These are phyloP conservation scores for Penicillium goetzii DNA, from an alignment of 495 filamentous ascomycete species.

Conservation along the genomic window DNA sequence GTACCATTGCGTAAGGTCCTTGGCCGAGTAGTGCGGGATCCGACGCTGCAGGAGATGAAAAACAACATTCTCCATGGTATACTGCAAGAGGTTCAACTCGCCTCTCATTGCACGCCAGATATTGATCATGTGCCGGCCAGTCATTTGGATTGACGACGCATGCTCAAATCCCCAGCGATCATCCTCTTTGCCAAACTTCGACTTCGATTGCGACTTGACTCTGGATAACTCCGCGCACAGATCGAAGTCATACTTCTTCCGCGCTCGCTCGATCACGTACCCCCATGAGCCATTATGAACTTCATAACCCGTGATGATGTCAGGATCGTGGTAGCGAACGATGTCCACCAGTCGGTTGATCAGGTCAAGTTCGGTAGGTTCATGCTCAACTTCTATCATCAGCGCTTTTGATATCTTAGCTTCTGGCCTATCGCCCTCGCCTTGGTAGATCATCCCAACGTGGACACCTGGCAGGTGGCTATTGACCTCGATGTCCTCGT, in stretches of 20 bases:
- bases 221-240: conserved; percentile 89
- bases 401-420: conserved; percentile 52
- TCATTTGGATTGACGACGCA: conserved; percentile 83
- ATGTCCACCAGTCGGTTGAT: conserved; percentile 83
- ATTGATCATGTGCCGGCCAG: conserved; percentile 94
- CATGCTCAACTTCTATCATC: conserved; percentile 67
- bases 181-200: conserved; percentile 80
- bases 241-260: conserved; percentile 84
- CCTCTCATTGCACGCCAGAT: conserved; percentile 95
- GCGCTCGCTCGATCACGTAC: conserved; percentile 88
- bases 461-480: conserved; percentile 55
- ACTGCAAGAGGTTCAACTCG: conserved; percentile 87
- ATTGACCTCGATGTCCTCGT: conserved; percentile 57
- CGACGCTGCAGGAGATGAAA: conserved; percentile 91
- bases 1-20: conserved; percentile 82
- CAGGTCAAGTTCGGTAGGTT: conserved; percentile 79
- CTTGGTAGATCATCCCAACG: conserved; percentile 58
- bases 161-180: conserved; percentile 93
- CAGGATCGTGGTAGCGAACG: conserved; percentile 82
- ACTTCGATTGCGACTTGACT: conserved; percentile 79
- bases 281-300: conserved; percentile 94
- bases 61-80: conserved; percentile 95
- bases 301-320: conserved; percentile 94
- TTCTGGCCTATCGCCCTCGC: conserved; percentile 50
- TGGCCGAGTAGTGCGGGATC: conserved; percentile 84